Evolutionary conservation across 352 stramenopile genomes (phyloP).

Genomic region (Phytophthora ramorum): DNA sequence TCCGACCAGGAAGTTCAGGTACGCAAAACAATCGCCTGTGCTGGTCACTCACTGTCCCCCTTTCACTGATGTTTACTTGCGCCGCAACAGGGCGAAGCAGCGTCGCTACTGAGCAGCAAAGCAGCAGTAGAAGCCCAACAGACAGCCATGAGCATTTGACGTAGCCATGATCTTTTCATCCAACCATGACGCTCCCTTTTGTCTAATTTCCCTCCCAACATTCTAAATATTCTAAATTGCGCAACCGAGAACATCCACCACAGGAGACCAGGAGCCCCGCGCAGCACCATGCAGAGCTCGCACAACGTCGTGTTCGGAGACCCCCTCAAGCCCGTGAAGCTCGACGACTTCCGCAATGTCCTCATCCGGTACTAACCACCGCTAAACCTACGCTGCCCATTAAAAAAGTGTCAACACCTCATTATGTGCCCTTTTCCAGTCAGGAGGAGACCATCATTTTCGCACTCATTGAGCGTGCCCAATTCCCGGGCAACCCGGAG

Average conservation of each 20-base stretch:
- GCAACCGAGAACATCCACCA: too few relatives aligned
- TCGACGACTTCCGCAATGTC: constrained; percentile 90
- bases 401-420: neutral
- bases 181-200: constrained; percentile 9
- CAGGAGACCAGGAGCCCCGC: too few relatives aligned
- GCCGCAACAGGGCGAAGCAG: constrained; percentile 60
- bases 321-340: constrained; percentile 73
- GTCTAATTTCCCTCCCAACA: neutral
- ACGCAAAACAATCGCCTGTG: constrained; percentile 3
- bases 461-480: constrained; percentile 97
- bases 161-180: constrained; percentile 23
- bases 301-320: constrained; percentile 73
- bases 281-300: constrained; percentile 65
- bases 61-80: constrained; percentile 10
- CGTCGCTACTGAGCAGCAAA: constrained; percentile 61
- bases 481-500: constrained; percentile 95
- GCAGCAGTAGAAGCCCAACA: constrained; percentile 15
- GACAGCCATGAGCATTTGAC: neutral
- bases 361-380: constrained; percentile 67
- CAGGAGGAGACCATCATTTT: constrained; percentile 99
- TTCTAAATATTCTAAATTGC: constrained; percentile 1
- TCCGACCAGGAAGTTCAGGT: constrained; percentile 85
- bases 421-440: constrained; percentile 32
- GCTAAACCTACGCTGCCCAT: neutral
- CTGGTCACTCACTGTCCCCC: neutral